A percentile compares a stretch with the other conserved stretches of the same genome.
Evolutionary conservation across 257 asterid genomes (phyloP).

Genomic region (Primulina tabacum): DNA sequence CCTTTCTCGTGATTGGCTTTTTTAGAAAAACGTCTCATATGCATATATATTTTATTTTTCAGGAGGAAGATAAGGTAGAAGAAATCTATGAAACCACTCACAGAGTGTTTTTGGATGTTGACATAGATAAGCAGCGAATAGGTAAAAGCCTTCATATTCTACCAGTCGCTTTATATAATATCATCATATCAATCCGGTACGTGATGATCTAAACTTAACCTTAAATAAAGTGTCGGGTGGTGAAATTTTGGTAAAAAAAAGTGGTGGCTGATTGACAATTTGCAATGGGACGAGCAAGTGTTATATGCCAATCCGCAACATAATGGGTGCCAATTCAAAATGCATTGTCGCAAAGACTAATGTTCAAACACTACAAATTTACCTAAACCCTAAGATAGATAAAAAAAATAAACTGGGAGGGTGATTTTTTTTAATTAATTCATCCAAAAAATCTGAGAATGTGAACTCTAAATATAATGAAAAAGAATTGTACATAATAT

Average conservation of each 20-base stretch:
- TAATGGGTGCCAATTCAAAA: not conserved
- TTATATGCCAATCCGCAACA: not conserved
- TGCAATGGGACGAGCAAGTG: not conserved
- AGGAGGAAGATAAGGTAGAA: constrained; percentile 58
- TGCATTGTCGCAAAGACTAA: not conserved
- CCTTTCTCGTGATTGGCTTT: not conserved
- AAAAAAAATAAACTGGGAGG: not conserved
- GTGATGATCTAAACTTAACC: not conserved
- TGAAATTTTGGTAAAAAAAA: not conserved
- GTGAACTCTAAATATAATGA: not conserved
- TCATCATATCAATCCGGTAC: not conserved
- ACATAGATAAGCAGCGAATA: constrained; percentile 81
- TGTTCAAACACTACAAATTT: not conserved
- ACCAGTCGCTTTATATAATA: not conserved
- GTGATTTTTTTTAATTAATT: not conserved
- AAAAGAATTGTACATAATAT: no score
- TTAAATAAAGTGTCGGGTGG: not conserved
- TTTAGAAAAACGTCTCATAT: not conserved
- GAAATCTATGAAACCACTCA: constrained; percentile 74
- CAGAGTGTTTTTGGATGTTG: constrained; percentile 91
- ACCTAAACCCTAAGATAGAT: not conserved
- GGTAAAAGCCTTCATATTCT: constrained; percentile 37
- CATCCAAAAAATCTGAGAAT: not conserved
- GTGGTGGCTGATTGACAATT: not conserved
- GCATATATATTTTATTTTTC: constrained; percentile 14